Evolutionary conservation across 1,284 basidiomycete species (phyloP), one percentile per base, ranked within the genome.

Genomic region (Melanopsichium pennsylvanicum): DNA sequence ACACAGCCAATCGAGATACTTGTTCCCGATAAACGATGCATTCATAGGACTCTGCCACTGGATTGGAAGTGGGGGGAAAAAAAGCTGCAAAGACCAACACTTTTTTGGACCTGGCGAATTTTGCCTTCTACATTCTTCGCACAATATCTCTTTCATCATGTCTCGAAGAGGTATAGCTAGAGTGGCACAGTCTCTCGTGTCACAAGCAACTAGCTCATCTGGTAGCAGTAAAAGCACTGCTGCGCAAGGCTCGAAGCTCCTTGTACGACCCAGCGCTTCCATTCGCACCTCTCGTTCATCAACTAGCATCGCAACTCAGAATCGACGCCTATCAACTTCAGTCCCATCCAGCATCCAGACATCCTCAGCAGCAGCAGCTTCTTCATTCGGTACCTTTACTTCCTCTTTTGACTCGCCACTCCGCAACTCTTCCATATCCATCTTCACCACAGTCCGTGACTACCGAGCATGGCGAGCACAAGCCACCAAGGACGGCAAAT

Each of bases 391-490:
- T 19, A 26, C 42, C 13, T 15, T 51, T 10, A 11, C 48, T 10
- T 68, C 64, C 1, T 61, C 64, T 15, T 11, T 49, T 15, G 54
- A 60, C 47, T 47, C 58, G 22, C 64, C 61, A 3, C 34, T 69
- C 2, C 44, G 49, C 36, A n/a, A 58, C 25, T 86, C 87, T 2
- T 74, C 83, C n/a, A 89, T 95, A 57, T 89, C 89, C 5, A 86
- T 96, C 45, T 87, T 95, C 70, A 87, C 85, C 4, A 88, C 89
- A 0, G 84, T 96, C 22, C 81, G 84, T 4, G 84, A 87, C 3
- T 88, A 89, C 72, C 85, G 92, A 38, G 82, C 84, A 83, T 98
- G 94, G 95, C 84, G 93, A 22, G 82, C 84, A 39, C 83, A 83
- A 40, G 89, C 88, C 0, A 87, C 67, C 27, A 41, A 48, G 19